Percentiles rank a stretch among this genome's conserved stretches.
Evolutionary conservation across 2,329 filamentous ascomycete species (phyloP).

Genomic region (Torrubiellomyces zombiae): DNA sequence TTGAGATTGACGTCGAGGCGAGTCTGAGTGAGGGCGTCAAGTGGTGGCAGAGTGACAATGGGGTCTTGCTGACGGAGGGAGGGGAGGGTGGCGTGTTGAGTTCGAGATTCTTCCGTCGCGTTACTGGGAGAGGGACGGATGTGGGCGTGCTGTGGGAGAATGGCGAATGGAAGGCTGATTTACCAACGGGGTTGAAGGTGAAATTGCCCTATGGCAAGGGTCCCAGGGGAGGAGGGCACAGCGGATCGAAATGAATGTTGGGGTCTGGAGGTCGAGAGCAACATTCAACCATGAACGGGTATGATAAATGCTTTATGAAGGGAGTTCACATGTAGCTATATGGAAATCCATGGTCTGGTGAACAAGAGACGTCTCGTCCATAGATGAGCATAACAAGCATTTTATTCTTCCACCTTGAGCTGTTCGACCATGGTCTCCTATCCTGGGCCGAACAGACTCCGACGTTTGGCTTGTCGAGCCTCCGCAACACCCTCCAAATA

Average conservation of each 20-base stretch:
- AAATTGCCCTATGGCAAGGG: slow-evolving; percentile 32
- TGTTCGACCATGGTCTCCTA: neutral
- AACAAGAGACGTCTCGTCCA: too few relatives aligned
- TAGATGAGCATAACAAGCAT: too few relatives aligned
- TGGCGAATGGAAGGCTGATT: slow-evolving; percentile 47
- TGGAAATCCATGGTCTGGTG: too few relatives aligned
- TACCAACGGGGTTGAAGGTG: slow-evolving; percentile 42
- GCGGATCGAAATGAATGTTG: too few relatives aligned
- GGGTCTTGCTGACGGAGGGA: slow-evolving; percentile 51
- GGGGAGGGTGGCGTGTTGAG: slow-evolving; percentile 44
- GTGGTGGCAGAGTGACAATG: slow-evolving; percentile 71
- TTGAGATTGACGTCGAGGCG: slow-evolving; percentile 57
- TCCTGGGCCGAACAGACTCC: slow-evolving; percentile 1
- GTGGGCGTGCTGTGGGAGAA: slow-evolving; percentile 54
- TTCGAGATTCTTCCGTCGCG: slow-evolving; percentile 52
- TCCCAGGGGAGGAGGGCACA: slow-evolving; percentile 21
- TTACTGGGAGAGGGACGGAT: slow-evolving; percentile 42
- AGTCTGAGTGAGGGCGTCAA: slow-evolving; percentile 46
- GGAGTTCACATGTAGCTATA: too few relatives aligned
- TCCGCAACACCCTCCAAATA: slow-evolving; percentile 15
- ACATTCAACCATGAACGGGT: slow-evolving; percentile 14
- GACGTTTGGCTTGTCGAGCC: slow-evolving; percentile 3
- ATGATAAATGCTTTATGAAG: slow-evolving; percentile 1
- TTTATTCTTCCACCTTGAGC: neutral
- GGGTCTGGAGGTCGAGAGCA: slow-evolving; percentile 13